phyloP scores from a whole-genome alignment of 2,329 filamentous ascomycete genomes.

The Botryosphaeria dothidea region DNA sequence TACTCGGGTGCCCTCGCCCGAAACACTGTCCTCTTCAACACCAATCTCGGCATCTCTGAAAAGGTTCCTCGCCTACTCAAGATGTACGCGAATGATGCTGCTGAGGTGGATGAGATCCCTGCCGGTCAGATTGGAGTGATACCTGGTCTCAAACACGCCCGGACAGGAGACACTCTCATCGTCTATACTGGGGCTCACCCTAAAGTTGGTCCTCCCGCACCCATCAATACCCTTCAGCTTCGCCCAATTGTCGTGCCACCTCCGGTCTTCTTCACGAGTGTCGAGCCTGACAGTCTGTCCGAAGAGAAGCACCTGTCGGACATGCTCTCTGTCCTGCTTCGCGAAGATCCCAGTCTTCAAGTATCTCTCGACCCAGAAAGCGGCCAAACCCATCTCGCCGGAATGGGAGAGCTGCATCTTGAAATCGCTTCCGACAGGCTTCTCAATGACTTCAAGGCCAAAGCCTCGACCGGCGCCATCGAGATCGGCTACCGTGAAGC shows the following conservation, averaged over 20 bases:
- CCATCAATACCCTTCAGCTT: constrained; percentile 75
- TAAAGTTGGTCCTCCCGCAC: constrained; percentile 65
- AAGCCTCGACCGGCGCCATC: constrained; percentile 81
- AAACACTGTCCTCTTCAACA: constrained; percentile 81
- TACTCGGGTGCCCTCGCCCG: constrained; percentile 81
- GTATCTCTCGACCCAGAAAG: constrained; percentile 85
- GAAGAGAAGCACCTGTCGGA: constrained; percentile 80
- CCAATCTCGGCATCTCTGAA: constrained; percentile 77
- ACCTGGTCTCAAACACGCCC: constrained; percentile 82
- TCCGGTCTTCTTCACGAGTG: constrained; percentile 93
- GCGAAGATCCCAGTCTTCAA: constrained; percentile 90
- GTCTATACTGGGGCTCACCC: constrained; percentile 65
- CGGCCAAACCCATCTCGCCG: constrained; percentile 88
- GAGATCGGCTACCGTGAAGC: constrained; percentile 95
- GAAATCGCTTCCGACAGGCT: constrained; percentile 90
- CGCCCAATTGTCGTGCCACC: constrained; percentile 87
- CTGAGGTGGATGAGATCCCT: constrained; percentile 77
- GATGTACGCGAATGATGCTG: constrained; percentile 84
- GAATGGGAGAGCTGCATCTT: constrained; percentile 94
- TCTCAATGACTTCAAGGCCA: constrained; percentile 85
- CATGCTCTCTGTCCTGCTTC: constrained; percentile 73
- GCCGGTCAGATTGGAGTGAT: constrained; percentile 94
- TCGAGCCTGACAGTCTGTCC: constrained; percentile 76
- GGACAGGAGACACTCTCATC: constrained; percentile 90
- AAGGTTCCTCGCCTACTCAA: constrained; percentile 78